These are phyloP conservation scores for Fusarium udum DNA, from an alignment of 2,329 filamentous ascomycete genomes.

Conservation along the genomic window DNA sequence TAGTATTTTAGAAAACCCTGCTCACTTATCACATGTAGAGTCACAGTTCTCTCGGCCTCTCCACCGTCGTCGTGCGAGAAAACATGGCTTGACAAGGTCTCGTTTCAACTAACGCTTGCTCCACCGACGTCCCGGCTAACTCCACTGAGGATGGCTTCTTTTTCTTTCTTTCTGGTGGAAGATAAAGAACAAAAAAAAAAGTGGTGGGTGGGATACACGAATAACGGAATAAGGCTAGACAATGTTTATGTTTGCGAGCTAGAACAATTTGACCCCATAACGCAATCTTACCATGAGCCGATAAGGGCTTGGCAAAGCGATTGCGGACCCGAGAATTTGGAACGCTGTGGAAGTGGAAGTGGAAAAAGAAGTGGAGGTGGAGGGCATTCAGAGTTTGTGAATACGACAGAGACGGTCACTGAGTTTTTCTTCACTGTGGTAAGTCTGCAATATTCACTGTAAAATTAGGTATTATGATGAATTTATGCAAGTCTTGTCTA, in stretches of 20 bases:
- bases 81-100: constrained; percentile 4
- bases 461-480: too few relatives aligned
- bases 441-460: too few relatives aligned
- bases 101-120: constrained; percentile 3
- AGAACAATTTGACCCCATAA: constrained; percentile 17
- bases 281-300: constrained; percentile 5
- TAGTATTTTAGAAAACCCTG: too few relatives aligned
- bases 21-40: neutral
- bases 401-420: neutral
- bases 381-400: neutral
- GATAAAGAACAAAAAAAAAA: neutral
- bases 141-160: neutral
- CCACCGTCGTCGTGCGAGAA: neutral
- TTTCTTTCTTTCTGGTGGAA: neutral
- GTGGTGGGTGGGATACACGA: neutral
- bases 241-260: neutral
- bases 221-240: constrained; percentile 6
- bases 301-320: constrained; percentile 1
- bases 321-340: neutral
- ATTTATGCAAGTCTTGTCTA: neutral
- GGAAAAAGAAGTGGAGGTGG: neutral
- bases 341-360: neutral
- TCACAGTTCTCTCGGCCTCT: neutral
- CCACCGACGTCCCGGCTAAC: neutral
- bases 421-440: neutral